A percentile compares a stretch with the other conserved stretches of the same genome.
These are phyloP conservation scores for Tolypocladium endophyticum DNA, from an alignment of 2,329 filamentous ascomycete genomes.

Conservation along the genomic window DNA sequence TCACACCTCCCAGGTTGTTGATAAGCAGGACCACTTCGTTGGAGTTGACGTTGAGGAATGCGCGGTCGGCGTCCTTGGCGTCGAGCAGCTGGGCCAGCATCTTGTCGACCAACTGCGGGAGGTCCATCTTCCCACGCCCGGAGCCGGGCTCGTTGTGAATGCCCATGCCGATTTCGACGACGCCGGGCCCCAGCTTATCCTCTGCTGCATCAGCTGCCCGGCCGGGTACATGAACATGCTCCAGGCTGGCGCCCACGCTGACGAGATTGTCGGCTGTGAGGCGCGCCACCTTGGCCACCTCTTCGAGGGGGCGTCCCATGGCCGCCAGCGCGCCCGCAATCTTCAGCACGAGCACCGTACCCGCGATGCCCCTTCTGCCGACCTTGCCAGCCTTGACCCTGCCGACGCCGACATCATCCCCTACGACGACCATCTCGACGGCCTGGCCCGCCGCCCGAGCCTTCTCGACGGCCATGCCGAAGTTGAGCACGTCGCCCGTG, in stretches of 20 bases:
- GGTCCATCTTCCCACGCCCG: conserved; percentile 36
- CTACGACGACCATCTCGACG: conserved; percentile 85
- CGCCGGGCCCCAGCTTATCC: conserved; percentile 34
- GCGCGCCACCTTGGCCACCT: conserved; percentile 64
- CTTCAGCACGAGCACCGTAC: conserved; percentile 86
- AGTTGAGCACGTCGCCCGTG: conserved; percentile 82
- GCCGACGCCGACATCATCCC: conserved; percentile 86
- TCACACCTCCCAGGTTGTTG: conserved; percentile 69
- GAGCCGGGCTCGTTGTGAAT: conserved; percentile 63
- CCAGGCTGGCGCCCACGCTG: conserved; percentile 74
- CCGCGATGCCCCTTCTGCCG: conserved; percentile 79
- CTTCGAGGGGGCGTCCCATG: conserved; percentile 52
- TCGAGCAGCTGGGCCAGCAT: conserved; percentile 65
- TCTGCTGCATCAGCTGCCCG: conserved; percentile 45
- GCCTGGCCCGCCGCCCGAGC: conserved; percentile 67
- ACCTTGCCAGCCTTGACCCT: conserved; percentile 79
- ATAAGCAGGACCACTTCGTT: conserved; percentile 59
- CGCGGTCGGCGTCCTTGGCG: conserved; percentile 55
- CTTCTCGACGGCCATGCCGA: conserved; percentile 89
- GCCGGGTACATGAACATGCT: conserved; percentile 90
- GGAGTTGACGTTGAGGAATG: conserved; percentile 52
- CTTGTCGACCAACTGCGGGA: conserved; percentile 44
- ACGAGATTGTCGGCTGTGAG: conserved; percentile 67
- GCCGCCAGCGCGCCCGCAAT: conserved; percentile 76
- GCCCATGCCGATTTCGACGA: conserved; percentile 64